phyloP scores from a whole-genome alignment of 2,329 filamentous ascomycete species.

The Arachnomyces sp. region DNA sequence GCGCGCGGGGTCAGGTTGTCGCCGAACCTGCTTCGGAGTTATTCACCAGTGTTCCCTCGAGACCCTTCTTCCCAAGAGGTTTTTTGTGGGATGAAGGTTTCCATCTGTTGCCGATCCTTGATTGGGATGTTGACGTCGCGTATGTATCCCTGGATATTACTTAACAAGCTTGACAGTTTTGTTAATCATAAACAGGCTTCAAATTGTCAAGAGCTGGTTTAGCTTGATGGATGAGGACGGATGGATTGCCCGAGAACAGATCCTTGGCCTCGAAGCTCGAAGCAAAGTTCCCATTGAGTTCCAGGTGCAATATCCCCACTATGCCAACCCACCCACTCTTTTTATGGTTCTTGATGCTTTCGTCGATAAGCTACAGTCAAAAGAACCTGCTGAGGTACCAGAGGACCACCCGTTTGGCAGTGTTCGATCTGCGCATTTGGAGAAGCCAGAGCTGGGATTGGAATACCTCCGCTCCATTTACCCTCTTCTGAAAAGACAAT shows the following conservation, averaged over 20 bases:
- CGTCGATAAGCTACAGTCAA: constrained; percentile 61
- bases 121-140: constrained; percentile 89
- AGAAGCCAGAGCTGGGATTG: constrained; percentile 58
- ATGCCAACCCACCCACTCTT: constrained; percentile 91
- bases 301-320: constrained; percentile 91
- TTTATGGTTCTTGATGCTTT: constrained; percentile 83
- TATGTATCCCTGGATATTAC: constrained; percentile 20
- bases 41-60: constrained; percentile 82
- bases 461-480: constrained; percentile 70
- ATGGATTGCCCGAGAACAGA: constrained; percentile 96
- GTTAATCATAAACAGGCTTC: constrained; percentile 40
- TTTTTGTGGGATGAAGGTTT: constrained; percentile 99
- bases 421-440: constrained; percentile 56
- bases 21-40: constrained; percentile 78
- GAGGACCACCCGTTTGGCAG: constrained; percentile 20
- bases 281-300: constrained; percentile 93
- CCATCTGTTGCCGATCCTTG: constrained; percentile 79
- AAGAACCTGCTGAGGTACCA: constrained; percentile 21
- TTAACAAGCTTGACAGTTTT: neutral
- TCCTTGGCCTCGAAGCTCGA: constrained; percentile 80
- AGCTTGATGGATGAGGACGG: constrained; percentile 92
- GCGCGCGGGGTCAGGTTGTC: constrained; percentile 57
- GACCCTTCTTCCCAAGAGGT: constrained; percentile 91
- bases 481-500: constrained; percentile 79
- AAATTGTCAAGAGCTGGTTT: constrained; percentile 93